Conservation (phyloP, 208 protist species). For the Trypanosomatidae sp. region DNA sequence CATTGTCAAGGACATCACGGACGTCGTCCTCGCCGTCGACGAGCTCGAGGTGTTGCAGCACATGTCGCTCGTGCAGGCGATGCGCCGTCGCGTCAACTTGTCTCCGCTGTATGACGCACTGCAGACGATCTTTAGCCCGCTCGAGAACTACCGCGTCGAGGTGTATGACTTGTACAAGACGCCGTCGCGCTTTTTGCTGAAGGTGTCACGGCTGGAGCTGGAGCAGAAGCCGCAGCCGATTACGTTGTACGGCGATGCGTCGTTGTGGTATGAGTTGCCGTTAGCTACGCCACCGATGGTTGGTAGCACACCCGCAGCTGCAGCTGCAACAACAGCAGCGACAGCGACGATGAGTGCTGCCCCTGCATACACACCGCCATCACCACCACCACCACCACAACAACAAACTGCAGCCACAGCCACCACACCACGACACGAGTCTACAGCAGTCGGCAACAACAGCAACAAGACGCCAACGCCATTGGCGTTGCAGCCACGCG, state of each 20-base stretch:
- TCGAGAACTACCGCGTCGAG: conserved; percentile 80
- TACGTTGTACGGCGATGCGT: conserved; percentile 51
- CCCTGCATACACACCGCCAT: too few species aligned
- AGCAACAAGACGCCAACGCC: too few species aligned
- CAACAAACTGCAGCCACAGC: too few species aligned
- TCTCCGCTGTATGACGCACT: conserved; percentile 72
- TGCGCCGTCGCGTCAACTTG: conserved; percentile 62
- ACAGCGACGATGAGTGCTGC: neutral
- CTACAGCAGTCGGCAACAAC: too few species aligned
- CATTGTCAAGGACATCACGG: conserved; percentile 75
- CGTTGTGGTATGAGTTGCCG: conserved; percentile 62
- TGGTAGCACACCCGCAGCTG: conserved; percentile 10
- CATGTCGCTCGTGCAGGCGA: conserved; percentile 59
- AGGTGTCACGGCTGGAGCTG: conserved; percentile 43
- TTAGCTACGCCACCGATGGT: conserved; percentile 16
- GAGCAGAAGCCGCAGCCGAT: conserved; percentile 64
- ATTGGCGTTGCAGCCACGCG: too few species aligned
- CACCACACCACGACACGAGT: too few species aligned
- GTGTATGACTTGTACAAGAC: conserved; percentile 40
- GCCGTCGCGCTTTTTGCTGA: conserved; percentile 59
- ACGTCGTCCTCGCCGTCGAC: conserved; percentile 61
- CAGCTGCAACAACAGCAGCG: too few species aligned
- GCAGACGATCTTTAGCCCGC: conserved; percentile 50
- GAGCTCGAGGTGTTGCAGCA: conserved; percentile 52
- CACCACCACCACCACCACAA: too few species aligned